Base-by-base conservation (phyloP, 2,329 filamentous ascomycete species). In the Madurella fahalii region DNA sequence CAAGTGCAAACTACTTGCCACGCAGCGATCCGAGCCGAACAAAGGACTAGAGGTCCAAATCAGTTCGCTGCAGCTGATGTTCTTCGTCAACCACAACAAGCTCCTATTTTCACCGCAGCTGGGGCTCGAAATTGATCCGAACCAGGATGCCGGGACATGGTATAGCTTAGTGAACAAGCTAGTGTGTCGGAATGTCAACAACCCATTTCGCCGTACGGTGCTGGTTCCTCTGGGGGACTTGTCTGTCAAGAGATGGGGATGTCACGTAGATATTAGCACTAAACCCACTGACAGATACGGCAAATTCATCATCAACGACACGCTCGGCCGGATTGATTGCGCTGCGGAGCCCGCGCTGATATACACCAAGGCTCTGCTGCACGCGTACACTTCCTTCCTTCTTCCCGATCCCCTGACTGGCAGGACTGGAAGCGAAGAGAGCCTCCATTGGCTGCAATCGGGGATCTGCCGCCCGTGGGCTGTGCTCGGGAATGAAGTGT, bases 391-490 rank as follows among this genome's bases (percentile, higher is more conserved):
- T 0, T 84, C 84, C 0, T 81, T 77, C 32, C 61, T 77, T 0
- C 37, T 87, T 0, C 77, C 80, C 0, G 85, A 88, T 61, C 67
- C 72, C 0, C 71, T 88, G 0, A 87, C 83, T 0, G 69, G 74
- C 0, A 72, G 76, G 0, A 87, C 82, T 0, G 85, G 85, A 0
- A 77, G 75, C 0, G 84, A 88, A 61, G 83, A 86, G 64, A 77
- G 82, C 0, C 55, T 83, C 0, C 66, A 73, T 2, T 74, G 72
- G 30, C 67, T 87, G 0, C 61, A 66, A 2, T 80, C 81, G 0
- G 80, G 76, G 0, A 66, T 68, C 1, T 78, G 75, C 34, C 77
- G 80, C 34, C 78, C 79, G 0, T 82, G 78, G 78, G 62, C 53
- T 12, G 39, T 47, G 2, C 50, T 52, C 18, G 42, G 50, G 9